Evolutionary conservation across 352 stramenopile species (phyloP).

Genomic region (Pythium insidiosum): DNA sequence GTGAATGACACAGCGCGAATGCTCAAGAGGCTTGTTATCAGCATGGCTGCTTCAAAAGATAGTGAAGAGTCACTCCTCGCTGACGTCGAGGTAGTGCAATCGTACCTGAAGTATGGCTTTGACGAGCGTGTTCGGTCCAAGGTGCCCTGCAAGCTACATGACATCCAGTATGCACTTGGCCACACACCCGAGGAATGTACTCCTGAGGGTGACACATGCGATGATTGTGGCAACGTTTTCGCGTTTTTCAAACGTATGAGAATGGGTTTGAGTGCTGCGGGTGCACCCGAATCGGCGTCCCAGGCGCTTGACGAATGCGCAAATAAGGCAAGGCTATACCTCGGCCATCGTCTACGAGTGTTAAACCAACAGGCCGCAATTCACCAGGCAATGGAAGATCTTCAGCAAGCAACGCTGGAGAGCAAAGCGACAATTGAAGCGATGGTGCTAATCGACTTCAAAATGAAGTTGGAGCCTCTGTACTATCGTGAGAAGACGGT

Average conservation of each 20-base stretch:
- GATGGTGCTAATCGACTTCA: slow-evolving; percentile 23
- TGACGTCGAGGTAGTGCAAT: too few species aligned
- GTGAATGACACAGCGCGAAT: slow-evolving; percentile 16
- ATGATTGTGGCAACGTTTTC: not conserved
- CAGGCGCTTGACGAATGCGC: slow-evolving; percentile 1
- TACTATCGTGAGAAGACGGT: slow-evolving; percentile 24
- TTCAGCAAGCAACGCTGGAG: too few species aligned
- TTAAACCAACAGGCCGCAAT: slow-evolving; percentile 14
- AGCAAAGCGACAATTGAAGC: too few species aligned
- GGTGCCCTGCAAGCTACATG: too few species aligned
- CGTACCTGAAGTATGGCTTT: too few species aligned
- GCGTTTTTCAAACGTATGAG: not conserved
- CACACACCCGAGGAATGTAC: not conserved
- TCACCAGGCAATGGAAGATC: not conserved
- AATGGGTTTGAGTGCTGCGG: not conserved
- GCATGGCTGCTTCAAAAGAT: not conserved
- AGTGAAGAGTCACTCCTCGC: too few species aligned
- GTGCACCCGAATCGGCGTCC: not conserved
- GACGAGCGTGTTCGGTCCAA: too few species aligned
- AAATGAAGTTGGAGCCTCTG: slow-evolving; percentile 23
- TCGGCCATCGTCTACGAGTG: slow-evolving; percentile 11
- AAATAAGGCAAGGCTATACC: slow-evolving; percentile 6
- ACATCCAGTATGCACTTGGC: too few species aligned
- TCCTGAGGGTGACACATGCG: not conserved
- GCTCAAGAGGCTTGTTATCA: slow-evolving; percentile 8